A percentile compares a stretch with the other conserved stretches of the same genome.
These are phyloP conservation scores for Zostera marina DNA, from an alignment of 116 monocot genomes.

Conservation along the genomic window DNA sequence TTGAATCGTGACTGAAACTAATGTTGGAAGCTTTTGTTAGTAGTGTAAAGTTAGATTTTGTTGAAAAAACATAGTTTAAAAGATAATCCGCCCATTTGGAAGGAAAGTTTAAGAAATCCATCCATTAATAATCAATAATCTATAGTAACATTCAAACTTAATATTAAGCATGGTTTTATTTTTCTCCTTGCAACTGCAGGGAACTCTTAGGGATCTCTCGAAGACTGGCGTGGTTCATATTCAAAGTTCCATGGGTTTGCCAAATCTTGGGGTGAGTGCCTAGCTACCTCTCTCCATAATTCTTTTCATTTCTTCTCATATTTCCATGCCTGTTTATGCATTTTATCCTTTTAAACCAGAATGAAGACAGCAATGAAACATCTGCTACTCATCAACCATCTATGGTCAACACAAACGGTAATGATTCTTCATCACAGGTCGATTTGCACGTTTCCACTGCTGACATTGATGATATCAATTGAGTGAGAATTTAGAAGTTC, in stretches of 20 bases:
- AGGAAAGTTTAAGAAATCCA: not conserved
- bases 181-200: constrained; percentile 14
- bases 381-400: constrained; percentile 4
- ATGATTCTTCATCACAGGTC: constrained; percentile 4
- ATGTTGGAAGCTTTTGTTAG: too few relatives aligned
- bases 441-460: not conserved
- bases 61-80: not conserved
- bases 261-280: constrained; percentile 17
- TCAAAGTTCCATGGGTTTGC: constrained; percentile 8
- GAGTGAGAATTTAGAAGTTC: too few relatives aligned
- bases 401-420: constrained; percentile 13
- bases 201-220: constrained; percentile 43
- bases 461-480: constrained; percentile 1
- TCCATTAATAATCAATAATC: too few relatives aligned
- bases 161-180: not conserved
- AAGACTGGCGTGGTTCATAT: constrained; percentile 13
- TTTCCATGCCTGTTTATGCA: not conserved
- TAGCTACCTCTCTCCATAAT: not conserved
- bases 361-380: constrained; percentile 1
- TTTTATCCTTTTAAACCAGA: constrained; percentile 3
- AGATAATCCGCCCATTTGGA: not conserved
- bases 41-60: too few relatives aligned
- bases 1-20: too few relatives aligned
- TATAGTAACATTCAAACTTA: not conserved
- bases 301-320: not conserved